Conservation (phyloP, 2,329 filamentous ascomycete genomes). For the Colletotrichum aenigma region DNA sequence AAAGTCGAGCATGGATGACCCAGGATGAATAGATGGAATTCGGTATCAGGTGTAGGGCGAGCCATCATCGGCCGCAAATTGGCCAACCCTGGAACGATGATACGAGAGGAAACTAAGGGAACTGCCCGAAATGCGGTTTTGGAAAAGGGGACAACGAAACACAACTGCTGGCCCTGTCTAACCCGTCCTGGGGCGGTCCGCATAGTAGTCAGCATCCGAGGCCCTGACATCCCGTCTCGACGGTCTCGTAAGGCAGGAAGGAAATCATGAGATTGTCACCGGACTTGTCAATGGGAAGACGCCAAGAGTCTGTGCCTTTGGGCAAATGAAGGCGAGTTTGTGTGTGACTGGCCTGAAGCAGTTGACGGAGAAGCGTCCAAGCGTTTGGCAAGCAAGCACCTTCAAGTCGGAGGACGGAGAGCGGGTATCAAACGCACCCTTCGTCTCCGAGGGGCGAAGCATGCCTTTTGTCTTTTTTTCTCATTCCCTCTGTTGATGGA, state of each 20-base stretch:
- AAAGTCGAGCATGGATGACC: not conserved
- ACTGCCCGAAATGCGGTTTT: not conserved
- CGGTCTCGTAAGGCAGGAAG: constrained; percentile 6
- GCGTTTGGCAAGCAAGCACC: not conserved
- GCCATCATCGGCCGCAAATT: not conserved
- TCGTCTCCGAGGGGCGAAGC: constrained; percentile 10
- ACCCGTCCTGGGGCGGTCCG: not conserved
- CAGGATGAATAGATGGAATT: not conserved
- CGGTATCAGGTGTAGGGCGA: not conserved
- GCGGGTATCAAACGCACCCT: constrained; percentile 9
- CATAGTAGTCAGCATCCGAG: constrained; percentile 9
- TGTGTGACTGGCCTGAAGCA: constrained; percentile 1
- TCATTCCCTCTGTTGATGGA: not conserved
- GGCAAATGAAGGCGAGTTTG: not conserved
- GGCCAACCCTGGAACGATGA: not conserved
- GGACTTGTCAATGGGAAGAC: not conserved
- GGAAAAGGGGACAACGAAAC: not conserved
- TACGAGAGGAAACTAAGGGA: not conserved
- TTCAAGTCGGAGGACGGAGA: not conserved
- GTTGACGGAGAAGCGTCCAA: not conserved
- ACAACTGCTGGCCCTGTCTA: not conserved
- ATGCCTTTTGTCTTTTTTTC: not conserved
- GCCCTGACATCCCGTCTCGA: constrained; percentile 17
- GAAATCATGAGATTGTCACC: not conserved
- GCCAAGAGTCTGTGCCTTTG: not conserved